Evolutionary conservation across 2,329 filamentous ascomycete species (phyloP), one percentile per base, ranked within the genome.

Genomic region (Xylaria sp.): DNA sequence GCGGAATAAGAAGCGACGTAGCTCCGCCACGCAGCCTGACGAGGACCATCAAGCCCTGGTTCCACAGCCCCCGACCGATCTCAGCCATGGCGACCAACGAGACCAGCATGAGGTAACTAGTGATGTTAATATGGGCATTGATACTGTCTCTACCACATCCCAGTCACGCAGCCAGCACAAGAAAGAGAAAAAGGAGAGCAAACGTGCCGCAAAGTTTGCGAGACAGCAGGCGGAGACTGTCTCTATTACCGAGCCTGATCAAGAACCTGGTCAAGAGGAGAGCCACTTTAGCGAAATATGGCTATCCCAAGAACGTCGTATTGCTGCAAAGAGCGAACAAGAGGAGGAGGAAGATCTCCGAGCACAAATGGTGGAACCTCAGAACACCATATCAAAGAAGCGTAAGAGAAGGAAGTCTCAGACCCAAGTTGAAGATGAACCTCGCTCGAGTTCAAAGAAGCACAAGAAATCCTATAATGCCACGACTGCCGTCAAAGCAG

Each of bases 1-100:
- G 62, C 79, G 79, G 20, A 79, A 75, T 23, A 80, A 78, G 65
- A 82, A 82, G 15, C 79, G 78, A 57, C 58, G 62, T 15, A 71
- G 60, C 62, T 62, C 54, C 4, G 33, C 33, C 20, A 58, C 68
- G 7, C 62, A 63, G 6, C 48, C 66, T 12, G 59, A 51, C 6
- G 33, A 63, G 31, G 55, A 67, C 6, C 49, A 58, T 3, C 63
- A 6, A 28, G 31, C 58, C 10, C 56, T 51, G 25, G 25, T 33
- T 23, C 56, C 62, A 6, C 57, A 62, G 28, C 66, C 65, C 9
- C 46, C 67, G 3, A 57, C 61, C 15, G 62, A 63, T 31, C 15
- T 64, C 6, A 48, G 62, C 20, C 9, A 66, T 36, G 31, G 54
- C 15, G 41, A 36, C 20, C 39, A 59, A 43, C 66, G 48, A n/a